Conservation (phyloP, 306 rosid species). For the Benincasa hispida region DNA sequence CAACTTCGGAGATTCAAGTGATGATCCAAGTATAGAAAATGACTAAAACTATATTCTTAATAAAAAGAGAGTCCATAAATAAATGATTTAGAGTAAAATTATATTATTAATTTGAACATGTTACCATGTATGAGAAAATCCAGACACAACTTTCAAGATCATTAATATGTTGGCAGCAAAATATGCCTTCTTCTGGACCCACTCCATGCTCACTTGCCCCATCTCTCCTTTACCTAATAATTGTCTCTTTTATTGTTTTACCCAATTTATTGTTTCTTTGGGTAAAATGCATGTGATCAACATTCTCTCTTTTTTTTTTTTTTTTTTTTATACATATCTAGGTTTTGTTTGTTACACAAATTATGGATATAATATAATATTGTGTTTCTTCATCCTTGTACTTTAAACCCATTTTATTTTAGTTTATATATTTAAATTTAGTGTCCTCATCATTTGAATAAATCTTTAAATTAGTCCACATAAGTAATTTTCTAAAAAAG, state of each 20-base stretch:
- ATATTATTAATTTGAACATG: neutral
- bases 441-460: no score
- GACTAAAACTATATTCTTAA: no score
- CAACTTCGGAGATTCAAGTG: no score
- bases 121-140: neutral
- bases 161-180: neutral
- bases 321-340: no score
- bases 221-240: neutral
- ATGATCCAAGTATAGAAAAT: no score
- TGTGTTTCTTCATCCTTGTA: no score
- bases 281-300: neutral
- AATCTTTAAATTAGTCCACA: no score
- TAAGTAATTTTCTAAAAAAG: no score
- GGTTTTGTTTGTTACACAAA: no score
- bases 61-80: neutral
- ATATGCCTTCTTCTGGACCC: neutral
- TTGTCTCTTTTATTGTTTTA: neutral
- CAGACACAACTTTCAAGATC: slow-evolving; percentile 3
- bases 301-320: neutral
- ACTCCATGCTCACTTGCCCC: slow-evolving; percentile 2
- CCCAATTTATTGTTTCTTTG: neutral
- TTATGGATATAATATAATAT: no score
- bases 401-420: no score
- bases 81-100: neutral
- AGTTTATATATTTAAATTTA: no score